Base-by-base conservation (phyloP, 768 basidiomycete genomes). In the Suillus brevipes region DNA sequence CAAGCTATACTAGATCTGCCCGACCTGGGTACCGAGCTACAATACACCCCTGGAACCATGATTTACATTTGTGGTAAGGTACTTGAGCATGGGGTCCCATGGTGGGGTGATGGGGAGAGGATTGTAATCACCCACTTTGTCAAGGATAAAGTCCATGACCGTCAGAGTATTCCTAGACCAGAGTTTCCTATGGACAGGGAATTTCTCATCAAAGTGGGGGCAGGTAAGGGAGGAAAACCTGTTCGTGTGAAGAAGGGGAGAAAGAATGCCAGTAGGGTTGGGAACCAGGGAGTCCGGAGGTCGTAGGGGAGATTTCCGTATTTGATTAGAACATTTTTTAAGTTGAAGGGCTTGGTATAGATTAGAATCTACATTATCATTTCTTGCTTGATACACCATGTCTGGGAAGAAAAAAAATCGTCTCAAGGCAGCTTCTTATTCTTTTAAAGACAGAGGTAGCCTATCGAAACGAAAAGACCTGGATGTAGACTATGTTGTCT, bases 171-270 rank as follows among this genome's bases (percentile, higher is more conserved):
- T 45, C 60, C 42, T 34, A 40, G 40, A 16, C 37, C 42, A 60
- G 1, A 20, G 42, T 40, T 43, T 45, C 42, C 9, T n/a, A 47
- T 40, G 45, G 23, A 43, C 60, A 16, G 36, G 60, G 60, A 47
- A 10, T 60, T 60, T 60, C 47, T 49, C n/a, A 47, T 4, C n/a
- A 47, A n/a, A 60, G 59, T 60, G 40, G 40, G 59, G 25, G 45
- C 45, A 42, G 45, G 40, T 42, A 40, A 40, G 28, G 13, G 23
- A 25, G 25, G 45, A 40, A 40, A 40, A 42, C 40, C 37, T 7
- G 23, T 40, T 45, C n/a, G n/a, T 9, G 4, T n/a, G 9, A 60
- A 34, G 16, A 45, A 34, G 23, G 20, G 45, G 10, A 42, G 34
- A 28, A 38, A 38, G 13, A 37, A 37, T 14, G 13, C 28, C 28